Conservation (phyloP, 2,329 filamentous ascomycete genomes). For the Coniella lustricola region DNA sequence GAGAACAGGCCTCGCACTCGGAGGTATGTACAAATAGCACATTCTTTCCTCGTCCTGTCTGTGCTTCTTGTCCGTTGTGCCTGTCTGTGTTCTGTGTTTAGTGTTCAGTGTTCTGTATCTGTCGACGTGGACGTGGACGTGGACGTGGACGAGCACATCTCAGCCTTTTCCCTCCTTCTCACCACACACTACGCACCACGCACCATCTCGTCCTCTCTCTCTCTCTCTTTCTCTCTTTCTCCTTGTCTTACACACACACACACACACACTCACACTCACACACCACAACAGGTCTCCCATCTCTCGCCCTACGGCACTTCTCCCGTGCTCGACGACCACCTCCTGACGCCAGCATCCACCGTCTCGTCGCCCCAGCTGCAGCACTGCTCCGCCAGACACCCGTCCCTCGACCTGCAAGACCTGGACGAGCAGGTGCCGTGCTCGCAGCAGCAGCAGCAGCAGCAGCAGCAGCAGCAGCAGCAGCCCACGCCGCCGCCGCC, state of each 20-base stretch:
- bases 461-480: no score
- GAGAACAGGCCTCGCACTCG: slow-evolving; percentile 16
- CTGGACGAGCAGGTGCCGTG: slow-evolving; percentile 25
- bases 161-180: no score
- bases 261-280: not conserved
- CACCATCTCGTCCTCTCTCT: no score
- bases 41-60: not conserved
- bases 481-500: no score
- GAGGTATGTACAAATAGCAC: slow-evolving; percentile 10
- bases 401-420: slow-evolving; percentile 25
- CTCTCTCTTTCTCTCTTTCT: slow-evolving; percentile 7
- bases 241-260: not conserved
- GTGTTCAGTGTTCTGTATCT: no score
- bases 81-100: no score
- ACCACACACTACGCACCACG: no score
- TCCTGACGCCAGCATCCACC: slow-evolving; percentile 46
- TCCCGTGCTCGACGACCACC: slow-evolving; percentile 22
- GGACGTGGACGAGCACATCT: no score
- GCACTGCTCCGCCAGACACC: slow-evolving; percentile 25
- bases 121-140: no score
- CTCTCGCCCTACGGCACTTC: slow-evolving; percentile 32
- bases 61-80: not conserved
- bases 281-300: slow-evolving; percentile 26
- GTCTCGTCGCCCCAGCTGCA: slow-evolving; percentile 41
- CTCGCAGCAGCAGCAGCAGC: slow-evolving; percentile 38